phyloP scores from a whole-genome alignment of 495 filamentous ascomycete species.

The Penicillium waksmanii region DNA sequence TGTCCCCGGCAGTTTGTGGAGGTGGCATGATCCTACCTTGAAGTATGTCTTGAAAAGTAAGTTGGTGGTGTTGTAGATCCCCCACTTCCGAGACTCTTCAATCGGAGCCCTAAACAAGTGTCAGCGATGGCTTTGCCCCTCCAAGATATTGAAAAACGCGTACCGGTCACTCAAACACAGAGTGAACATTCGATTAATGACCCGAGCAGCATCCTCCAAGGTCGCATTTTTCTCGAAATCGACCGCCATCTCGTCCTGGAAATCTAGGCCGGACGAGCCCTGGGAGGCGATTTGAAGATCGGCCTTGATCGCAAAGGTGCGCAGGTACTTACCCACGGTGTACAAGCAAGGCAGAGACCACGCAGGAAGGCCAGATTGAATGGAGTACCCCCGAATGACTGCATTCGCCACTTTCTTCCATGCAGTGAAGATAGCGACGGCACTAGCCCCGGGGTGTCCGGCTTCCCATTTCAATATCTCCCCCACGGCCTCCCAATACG shows the following conservation, averaged over 20 bases:
- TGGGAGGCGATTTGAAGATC: conserved; percentile 59
- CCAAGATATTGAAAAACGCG: conserved; percentile 25
- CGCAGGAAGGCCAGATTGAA: conserved; percentile 63
- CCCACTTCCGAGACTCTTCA: conserved; percentile 95
- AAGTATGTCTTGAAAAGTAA: conserved; percentile 98
- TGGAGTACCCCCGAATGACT: conserved; percentile 75
- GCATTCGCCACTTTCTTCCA: conserved; percentile 80
- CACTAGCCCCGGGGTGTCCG: conserved; percentile 54
- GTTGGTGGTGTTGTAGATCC: conserved; percentile 88
- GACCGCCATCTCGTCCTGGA: conserved; percentile 77
- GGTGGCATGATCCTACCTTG: conserved; percentile 53
- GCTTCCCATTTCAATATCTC: conserved; percentile 64
- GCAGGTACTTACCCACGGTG: conserved; percentile 76
- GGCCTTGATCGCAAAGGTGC: conserved; percentile 85
- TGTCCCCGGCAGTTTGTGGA: neutral
- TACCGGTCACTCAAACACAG: conserved; percentile 88
- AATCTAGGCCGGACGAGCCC: conserved; percentile 42
- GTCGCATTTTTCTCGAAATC: conserved; percentile 74
- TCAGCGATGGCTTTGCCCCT: conserved; percentile 26
- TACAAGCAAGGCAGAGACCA: conserved; percentile 94
- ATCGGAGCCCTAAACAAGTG: conserved; percentile 67
- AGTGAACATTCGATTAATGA: conserved; percentile 86
- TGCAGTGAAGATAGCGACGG: conserved; percentile 74
- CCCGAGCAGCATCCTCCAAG: conserved; percentile 84
- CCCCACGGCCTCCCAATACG: conserved; percentile 80